Evolutionary conservation across 768 basidiomycete species (phyloP).

Genomic region (Tricholoma terreum): DNA sequence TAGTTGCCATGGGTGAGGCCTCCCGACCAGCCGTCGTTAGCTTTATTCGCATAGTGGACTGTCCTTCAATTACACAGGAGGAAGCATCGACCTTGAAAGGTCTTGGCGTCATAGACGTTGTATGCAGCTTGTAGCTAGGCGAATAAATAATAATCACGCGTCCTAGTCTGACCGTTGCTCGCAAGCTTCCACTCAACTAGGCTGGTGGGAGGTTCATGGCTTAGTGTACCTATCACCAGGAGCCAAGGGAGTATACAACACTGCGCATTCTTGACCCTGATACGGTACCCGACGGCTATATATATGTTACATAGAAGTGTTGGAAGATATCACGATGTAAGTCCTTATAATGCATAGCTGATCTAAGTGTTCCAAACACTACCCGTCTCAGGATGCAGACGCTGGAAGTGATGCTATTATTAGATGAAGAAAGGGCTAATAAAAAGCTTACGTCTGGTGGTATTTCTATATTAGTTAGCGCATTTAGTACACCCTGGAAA

Average conservation of each 20-base stretch:
- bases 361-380: conserved; percentile 53
- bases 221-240: background rate
- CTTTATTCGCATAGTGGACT: conserved; percentile 42
- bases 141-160: background rate
- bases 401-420: conserved; percentile 29
- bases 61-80: conserved; percentile 34
- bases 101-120: conserved; percentile 32
- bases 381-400: conserved; percentile 48
- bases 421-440: background rate
- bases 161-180: background rate
- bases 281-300: too few species aligned
- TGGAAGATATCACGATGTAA: background rate
- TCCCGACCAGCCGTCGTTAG: conserved; percentile 33
- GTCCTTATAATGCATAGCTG: background rate
- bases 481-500: conserved; percentile 51
- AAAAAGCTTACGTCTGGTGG: conserved; percentile 45
- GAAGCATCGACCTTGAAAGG: conserved; percentile 37
- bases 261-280: too few species aligned
- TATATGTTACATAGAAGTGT: too few species aligned
- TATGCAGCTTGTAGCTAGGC: background rate
- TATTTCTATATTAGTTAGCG: conserved; percentile 47
- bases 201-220: background rate
- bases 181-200: too few species aligned
- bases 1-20: conserved; percentile 31
- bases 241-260: too few species aligned